A percentile compares a stretch with the other conserved stretches of the same genome.
phyloP scores from a whole-genome alignment of 2,329 filamentous ascomycete genomes.

The Exophiala alcalophila region DNA sequence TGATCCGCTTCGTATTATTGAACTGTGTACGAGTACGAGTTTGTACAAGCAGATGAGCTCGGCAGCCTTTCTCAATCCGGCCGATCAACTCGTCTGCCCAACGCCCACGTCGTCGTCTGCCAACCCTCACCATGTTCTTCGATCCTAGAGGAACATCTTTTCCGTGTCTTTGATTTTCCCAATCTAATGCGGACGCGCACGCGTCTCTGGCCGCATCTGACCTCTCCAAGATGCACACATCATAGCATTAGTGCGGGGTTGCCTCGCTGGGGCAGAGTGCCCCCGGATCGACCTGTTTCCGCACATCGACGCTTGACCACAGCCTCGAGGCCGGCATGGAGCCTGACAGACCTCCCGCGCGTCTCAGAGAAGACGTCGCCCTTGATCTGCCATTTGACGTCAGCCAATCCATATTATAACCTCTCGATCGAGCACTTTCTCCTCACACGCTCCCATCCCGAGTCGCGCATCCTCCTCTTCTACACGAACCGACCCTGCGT shows the following conservation, averaged over 20 bases:
- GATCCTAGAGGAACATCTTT: too few relatives aligned
- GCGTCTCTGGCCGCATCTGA: constrained; percentile 11
- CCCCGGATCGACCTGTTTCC: not conserved
- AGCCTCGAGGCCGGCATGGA: constrained; percentile 9
- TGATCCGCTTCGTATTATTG: too few relatives aligned
- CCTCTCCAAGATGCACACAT: constrained; percentile 1
- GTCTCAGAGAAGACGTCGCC: constrained; percentile 23
- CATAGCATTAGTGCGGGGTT: too few relatives aligned
- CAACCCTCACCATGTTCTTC: too few relatives aligned
- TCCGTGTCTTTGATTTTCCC: constrained; percentile 1
- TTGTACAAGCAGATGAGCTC: too few relatives aligned
- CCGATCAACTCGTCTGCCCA: too few relatives aligned
- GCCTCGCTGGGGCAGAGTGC: too few relatives aligned
- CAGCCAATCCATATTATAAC: constrained; percentile 77
- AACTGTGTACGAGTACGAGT: too few relatives aligned
- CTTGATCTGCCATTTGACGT: constrained; percentile 70
- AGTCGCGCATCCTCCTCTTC: constrained; percentile 76
- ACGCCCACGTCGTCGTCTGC: not conserved
- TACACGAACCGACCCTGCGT: constrained; percentile 86
- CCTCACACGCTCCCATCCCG: constrained; percentile 67
- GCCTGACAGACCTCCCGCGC: constrained; percentile 14
- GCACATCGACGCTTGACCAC: too few relatives aligned
- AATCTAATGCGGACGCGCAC: constrained; percentile 21
- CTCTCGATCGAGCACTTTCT: constrained; percentile 92
- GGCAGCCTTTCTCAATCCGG: too few relatives aligned